Evolutionary conservation across 306 rosid genomes (phyloP).

Genomic region (Fragaria iinumae): DNA sequence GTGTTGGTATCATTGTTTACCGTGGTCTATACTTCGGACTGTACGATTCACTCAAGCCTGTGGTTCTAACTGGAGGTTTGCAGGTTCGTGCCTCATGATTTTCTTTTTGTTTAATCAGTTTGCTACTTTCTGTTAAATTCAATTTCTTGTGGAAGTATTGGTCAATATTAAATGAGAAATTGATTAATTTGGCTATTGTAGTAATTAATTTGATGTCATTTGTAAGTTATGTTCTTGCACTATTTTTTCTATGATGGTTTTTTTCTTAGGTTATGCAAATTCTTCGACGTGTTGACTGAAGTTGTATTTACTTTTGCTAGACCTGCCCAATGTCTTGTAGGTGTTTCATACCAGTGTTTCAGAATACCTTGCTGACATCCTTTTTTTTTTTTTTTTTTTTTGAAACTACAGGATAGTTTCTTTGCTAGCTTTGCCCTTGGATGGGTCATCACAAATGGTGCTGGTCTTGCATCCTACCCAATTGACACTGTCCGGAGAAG

Average conservation of each 20-base stretch:
- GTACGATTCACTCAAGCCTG: slow-evolving; percentile 84
- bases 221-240: too few relatives aligned
- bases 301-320: too few relatives aligned
- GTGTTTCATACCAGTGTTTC: not conserved
- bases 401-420: slow-evolving; percentile 63
- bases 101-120: not conserved
- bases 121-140: not conserved
- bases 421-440: slow-evolving; percentile 89
- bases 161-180: too few relatives aligned
- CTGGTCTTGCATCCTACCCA: slow-evolving; percentile 90
- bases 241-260: too few relatives aligned
- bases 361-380: not conserved
- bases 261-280: not conserved
- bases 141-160: too few relatives aligned
- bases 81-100: slow-evolving; percentile 38
- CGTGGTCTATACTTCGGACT: slow-evolving; percentile 92
- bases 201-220: too few relatives aligned
- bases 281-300: not conserved
- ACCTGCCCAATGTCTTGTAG: not conserved
- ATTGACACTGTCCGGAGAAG: slow-evolving; percentile 93
- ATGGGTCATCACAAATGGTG: slow-evolving; percentile 91
- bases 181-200: not conserved
- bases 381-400: not conserved
- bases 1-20: slow-evolving; percentile 84
- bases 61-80: slow-evolving; percentile 58